Conservation (phyloP, 768 basidiomycete species). For the Dioszegia hungarica region DNA sequence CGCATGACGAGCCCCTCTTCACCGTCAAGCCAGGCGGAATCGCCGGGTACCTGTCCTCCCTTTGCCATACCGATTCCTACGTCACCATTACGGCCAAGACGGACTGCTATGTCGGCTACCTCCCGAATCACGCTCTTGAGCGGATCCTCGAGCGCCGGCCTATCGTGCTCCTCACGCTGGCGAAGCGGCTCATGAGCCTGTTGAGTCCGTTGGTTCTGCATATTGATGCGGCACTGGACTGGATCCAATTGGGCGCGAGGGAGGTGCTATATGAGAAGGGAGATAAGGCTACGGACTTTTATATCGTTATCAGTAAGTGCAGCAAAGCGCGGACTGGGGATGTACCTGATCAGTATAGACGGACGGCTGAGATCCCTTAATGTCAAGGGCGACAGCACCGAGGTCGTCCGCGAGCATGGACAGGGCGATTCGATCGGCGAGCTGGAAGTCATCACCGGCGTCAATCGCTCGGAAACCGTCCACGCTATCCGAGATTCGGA, state of each 20-base stretch:
- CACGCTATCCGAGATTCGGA: conserved; percentile 98
- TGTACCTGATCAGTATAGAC: conserved; percentile 47
- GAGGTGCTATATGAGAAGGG: conserved; percentile 87
- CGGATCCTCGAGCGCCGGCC: conserved; percentile 86
- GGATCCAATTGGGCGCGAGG: conserved; percentile 95
- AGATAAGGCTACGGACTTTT: conserved; percentile 89
- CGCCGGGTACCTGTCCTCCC: conserved; percentile 88
- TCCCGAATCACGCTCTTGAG: conserved; percentile 82
- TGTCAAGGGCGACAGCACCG: conserved; percentile 69
- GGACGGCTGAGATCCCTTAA: conserved; percentile 86
- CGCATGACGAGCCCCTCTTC: conserved; percentile 65
- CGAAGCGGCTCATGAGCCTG: conserved; percentile 91
- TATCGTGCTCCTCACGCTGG: conserved; percentile 89
- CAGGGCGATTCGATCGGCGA: conserved; percentile 97
- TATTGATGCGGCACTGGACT: conserved; percentile 93
- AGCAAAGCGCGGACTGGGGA: background rate
- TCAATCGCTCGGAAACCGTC: conserved; percentile 76
- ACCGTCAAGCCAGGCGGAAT: conserved; percentile 96
- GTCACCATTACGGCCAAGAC: conserved; percentile 97
- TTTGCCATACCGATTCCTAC: conserved; percentile 87
- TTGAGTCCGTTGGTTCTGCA: conserved; percentile 92
- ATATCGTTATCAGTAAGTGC: conserved; percentile 61
- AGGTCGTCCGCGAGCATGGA: conserved; percentile 86
- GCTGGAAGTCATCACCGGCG: conserved; percentile 92
- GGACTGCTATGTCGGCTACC: conserved; percentile 94